A percentile compares a stretch with the other conserved stretches of the same genome.
These are phyloP conservation scores for Trichoderma sp. DNA, from an alignment of 2,329 filamentous ascomycete species.

Conservation along the genomic window DNA sequence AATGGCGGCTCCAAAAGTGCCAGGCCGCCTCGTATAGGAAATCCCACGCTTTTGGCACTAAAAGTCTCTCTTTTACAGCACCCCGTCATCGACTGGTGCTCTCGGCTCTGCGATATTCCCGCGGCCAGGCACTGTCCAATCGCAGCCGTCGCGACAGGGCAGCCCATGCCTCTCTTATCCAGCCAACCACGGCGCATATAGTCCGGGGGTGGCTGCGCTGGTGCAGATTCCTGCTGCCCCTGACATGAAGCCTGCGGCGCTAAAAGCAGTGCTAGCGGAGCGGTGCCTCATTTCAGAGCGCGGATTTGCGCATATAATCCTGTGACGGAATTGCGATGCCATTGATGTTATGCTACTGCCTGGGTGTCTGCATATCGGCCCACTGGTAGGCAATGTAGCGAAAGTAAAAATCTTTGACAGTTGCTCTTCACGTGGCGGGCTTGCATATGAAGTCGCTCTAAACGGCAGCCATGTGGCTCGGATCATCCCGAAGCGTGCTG, in stretches of 20 bases:
- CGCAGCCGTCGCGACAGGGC: not conserved
- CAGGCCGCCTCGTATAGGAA: constrained; percentile 5
- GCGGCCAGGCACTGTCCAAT: not conserved
- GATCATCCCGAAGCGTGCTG: constrained; percentile 14
- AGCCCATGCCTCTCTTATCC: not conserved
- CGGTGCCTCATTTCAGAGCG: constrained; percentile 18
- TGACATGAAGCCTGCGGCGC: constrained; percentile 12
- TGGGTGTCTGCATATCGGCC: not conserved
- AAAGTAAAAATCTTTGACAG: not conserved
- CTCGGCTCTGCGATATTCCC: not conserved
- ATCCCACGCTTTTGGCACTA: not conserved
- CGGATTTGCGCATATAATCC: not conserved
- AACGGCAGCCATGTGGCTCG: constrained; percentile 17
- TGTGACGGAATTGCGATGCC: not conserved
- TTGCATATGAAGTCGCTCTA: constrained; percentile 4
- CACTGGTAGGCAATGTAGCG: not conserved
- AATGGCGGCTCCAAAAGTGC: not conserved
- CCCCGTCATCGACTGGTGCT: not conserved
- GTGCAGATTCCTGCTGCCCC: not conserved
- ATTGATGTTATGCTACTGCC: not conserved
- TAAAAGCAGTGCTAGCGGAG: constrained; percentile 15
- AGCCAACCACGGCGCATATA: not conserved
- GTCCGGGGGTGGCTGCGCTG: not conserved
- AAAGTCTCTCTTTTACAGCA: not conserved
- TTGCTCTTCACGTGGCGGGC: constrained; percentile 8